Evolutionary conservation across 192 early-diverging fungal species (phyloP).

Genomic region (Backusella tarrabulga): DNA sequence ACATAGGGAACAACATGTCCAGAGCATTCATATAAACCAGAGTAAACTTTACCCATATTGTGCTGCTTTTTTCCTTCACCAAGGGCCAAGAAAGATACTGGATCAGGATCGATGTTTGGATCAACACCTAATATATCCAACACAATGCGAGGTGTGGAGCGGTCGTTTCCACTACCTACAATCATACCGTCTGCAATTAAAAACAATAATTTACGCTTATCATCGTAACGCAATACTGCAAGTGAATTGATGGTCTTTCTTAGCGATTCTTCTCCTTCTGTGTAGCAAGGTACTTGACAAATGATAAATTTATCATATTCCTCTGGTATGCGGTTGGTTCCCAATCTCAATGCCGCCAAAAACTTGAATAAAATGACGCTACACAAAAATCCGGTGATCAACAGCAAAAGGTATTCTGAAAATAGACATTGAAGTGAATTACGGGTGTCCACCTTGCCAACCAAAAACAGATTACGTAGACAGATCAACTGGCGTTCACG

Average conservation of each 20-base stretch:
- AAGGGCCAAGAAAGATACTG: slow-evolving; percentile 67
- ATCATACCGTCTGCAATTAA: slow-evolving; percentile 82
- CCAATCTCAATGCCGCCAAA: slow-evolving; percentile 90
- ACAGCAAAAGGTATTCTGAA: slow-evolving; percentile 83
- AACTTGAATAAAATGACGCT: slow-evolving; percentile 92
- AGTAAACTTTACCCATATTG: slow-evolving; percentile 82
- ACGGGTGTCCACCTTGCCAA: slow-evolving; percentile 86
- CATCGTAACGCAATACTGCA: slow-evolving; percentile 71
- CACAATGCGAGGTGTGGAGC: slow-evolving; percentile 79
- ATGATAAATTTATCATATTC: slow-evolving; percentile 76
- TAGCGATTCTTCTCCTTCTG: slow-evolving; percentile 78
- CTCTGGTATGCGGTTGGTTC: slow-evolving; percentile 38
- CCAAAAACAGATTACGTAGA: slow-evolving; percentile 80
- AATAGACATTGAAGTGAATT: slow-evolving; percentile 77
- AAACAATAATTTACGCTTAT: slow-evolving; percentile 78
- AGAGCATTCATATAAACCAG: slow-evolving; percentile 74
- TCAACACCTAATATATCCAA: slow-evolving; percentile 71
- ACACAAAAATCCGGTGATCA: slow-evolving; percentile 79
- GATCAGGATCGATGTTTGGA: slow-evolving; percentile 54
- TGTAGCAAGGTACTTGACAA: slow-evolving; percentile 81
- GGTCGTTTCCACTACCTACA: slow-evolving; percentile 79
- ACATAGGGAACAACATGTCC: slow-evolving; percentile 76
- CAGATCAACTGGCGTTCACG: slow-evolving; percentile 64
- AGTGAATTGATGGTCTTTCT: slow-evolving; percentile 74
- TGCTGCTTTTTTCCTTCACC: slow-evolving; percentile 76